Evolutionary conservation across 2,329 filamentous ascomycete species (phyloP), one percentile per base, ranked within the genome.

Genomic region (Zymoseptoria crescenta): DNA sequence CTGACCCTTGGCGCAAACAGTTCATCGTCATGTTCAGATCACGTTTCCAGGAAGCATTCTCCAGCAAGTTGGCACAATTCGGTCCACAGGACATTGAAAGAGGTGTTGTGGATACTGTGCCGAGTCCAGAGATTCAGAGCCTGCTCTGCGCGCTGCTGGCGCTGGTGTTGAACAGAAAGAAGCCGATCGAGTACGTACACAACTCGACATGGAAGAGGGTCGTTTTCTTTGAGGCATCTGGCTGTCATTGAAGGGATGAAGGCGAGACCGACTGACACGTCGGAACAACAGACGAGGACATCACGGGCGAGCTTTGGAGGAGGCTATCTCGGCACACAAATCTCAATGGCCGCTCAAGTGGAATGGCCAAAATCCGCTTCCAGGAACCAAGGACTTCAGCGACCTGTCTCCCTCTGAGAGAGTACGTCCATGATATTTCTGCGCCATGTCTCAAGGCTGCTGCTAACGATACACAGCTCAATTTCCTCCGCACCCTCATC

Each of bases 1-100:
- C 69, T 69, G 74, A 83, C 83, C 81, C 60, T 60, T 62, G 52
- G 55, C 30, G 54, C 78, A 69, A 72, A 69, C 70, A 96, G 91
- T 96, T 99, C 77, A 89, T 99, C 75, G 91, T 97, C 67, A 96
- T 96, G 90, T 99, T 97, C 77, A 86, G 93, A 74, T 88, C 89
- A 75, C 90, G 94, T 71, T 97, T 99, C 75, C 86, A 83, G 76
- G 91, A 96, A 61, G 88, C 85, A 61, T 94, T 99, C 67, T 88
- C 92, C 53, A 88, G 91, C 74, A 94, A 91, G 30, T 81, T 96
- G 41, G 82, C 89, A 65, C 89, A 96, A 72, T 91, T 96, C 67
- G 94, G 94, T 21, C 94, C 94, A 10, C 93, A 99, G 76, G 95
- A 99, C 74, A 84, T 99, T 62, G 94, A 99, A 76, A 82, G 83